phyloP scores from a whole-genome alignment of 2,329 filamentous ascomycete species.

The Epichloe aotearoae region DNA sequence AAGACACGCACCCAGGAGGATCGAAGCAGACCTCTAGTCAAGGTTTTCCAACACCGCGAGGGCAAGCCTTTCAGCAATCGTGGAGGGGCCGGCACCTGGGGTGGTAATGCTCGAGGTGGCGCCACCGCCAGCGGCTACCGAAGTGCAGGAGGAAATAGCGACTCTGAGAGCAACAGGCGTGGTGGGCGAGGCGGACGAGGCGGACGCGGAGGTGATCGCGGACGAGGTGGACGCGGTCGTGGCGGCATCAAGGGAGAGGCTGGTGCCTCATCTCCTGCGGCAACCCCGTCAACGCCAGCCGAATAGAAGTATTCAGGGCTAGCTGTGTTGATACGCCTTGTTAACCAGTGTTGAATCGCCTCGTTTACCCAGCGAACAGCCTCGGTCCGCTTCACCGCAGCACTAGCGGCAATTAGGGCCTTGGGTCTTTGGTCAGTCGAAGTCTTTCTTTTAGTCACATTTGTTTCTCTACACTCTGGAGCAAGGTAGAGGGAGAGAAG shows the following conservation, averaged over 20 bases:
- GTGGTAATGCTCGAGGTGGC: conserved; percentile 50
- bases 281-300: conserved; percentile 35
- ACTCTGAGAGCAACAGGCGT: conserved; percentile 45
- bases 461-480: conserved; percentile 9
- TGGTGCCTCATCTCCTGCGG: conserved; percentile 39
- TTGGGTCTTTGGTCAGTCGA: background rate
- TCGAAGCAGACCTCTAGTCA: conserved; percentile 67
- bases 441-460: conserved; percentile 5
- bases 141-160: conserved; percentile 66
- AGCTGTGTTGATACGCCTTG: background rate
- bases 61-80: conserved; percentile 42
- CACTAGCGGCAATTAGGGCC: background rate
- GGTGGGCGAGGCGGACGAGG: conserved; percentile 43
- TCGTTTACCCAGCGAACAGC: background rate
- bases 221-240: conserved; percentile 41
- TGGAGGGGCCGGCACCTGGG: conserved; percentile 55
- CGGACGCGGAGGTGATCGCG: conserved; percentile 45
- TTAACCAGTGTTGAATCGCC: background rate
- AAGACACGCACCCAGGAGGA: conserved; percentile 62
- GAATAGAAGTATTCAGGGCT: conserved; percentile 1
- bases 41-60: conserved; percentile 64
- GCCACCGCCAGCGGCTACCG: conserved; percentile 60
- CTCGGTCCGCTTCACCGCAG: background rate
- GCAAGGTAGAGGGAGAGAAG: conserved; percentile 7
- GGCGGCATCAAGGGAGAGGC: conserved; percentile 48